Evolutionary conservation across 108 stramenopile species (phyloP).

Genomic region (Nitzschia sp.): DNA sequence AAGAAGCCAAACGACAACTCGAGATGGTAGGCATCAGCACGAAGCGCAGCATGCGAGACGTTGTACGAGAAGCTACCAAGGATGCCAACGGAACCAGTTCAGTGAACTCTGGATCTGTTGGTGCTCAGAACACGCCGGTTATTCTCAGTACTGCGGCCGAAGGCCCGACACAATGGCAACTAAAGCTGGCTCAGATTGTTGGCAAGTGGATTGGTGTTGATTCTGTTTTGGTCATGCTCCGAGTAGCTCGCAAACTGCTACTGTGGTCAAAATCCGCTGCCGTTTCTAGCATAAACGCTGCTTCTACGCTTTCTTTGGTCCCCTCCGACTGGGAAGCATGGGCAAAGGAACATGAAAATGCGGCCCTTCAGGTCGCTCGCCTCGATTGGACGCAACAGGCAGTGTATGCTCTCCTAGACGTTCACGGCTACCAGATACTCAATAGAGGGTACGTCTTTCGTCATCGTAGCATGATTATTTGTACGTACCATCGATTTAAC

Average conservation of each 20-base stretch:
- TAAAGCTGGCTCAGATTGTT: slow-evolving; percentile 20
- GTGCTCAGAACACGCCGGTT: neutral
- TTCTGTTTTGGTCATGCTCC: slow-evolving; percentile 46
- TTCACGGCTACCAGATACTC: slow-evolving; percentile 81
- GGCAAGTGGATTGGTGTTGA: slow-evolving; percentile 59
- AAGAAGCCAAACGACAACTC: slow-evolving; percentile 61
- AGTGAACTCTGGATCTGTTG: neutral
- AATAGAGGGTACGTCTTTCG: too few relatives aligned
- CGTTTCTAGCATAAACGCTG: slow-evolving; percentile 41
- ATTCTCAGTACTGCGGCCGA: neutral
- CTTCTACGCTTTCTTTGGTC: slow-evolving; percentile 23
- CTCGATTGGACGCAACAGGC: slow-evolving; percentile 55
- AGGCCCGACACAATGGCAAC: slow-evolving; percentile 28
- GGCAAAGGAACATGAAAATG: slow-evolving; percentile 53
- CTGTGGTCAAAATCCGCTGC: slow-evolving; percentile 48
- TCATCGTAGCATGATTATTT: too few relatives aligned
- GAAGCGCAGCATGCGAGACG: slow-evolving; percentile 37
- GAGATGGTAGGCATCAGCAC: slow-evolving; percentile 64
- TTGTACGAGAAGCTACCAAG: slow-evolving; percentile 39
- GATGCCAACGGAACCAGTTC: neutral
- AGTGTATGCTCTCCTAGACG: slow-evolving; percentile 66
- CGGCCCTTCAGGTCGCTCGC: slow-evolving; percentile 33
- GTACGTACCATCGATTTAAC: too few relatives aligned
- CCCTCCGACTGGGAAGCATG: slow-evolving; percentile 53
- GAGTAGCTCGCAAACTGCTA: slow-evolving; percentile 41